These are phyloP conservation scores for Pythium grandisporangium DNA, from an alignment of 352 stramenopile species.

Conservation along the genomic window DNA sequence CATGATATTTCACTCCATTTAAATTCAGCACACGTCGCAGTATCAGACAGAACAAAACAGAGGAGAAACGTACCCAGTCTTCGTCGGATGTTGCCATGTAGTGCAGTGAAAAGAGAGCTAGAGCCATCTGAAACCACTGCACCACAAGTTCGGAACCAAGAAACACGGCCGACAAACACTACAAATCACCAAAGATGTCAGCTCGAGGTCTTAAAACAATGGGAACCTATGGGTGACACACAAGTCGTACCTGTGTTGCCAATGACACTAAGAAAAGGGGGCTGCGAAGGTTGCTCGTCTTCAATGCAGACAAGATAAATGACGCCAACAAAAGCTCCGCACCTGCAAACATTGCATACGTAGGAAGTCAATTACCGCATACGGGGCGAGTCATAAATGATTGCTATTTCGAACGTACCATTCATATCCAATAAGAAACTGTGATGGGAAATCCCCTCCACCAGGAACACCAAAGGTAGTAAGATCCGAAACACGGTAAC, in stretches of 20 bases:
- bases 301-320: slow-evolving; percentile 82
- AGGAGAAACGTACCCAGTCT: slow-evolving; percentile 45
- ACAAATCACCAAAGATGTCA: background rate
- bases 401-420: slow-evolving; percentile 33
- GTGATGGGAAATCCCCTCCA: slow-evolving; percentile 84
- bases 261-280: slow-evolving; percentile 80
- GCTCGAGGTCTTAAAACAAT: background rate
- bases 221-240: too few species aligned
- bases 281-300: slow-evolving; percentile 79
- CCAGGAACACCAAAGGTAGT: slow-evolving; percentile 74
- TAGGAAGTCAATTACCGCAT: too few species aligned
- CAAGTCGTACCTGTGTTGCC: slow-evolving; percentile 45
- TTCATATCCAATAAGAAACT: slow-evolving; percentile 88
- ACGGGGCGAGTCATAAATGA: background rate
- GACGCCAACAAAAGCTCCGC: slow-evolving; percentile 76
- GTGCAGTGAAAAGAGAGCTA: slow-evolving; percentile 81
- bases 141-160: slow-evolving; percentile 73
- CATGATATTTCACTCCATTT: too few species aligned
- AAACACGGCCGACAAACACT: slow-evolving; percentile 78
- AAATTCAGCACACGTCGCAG: too few species aligned
- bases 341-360: too few species aligned
- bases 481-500: slow-evolving; percentile 81
- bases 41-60: background rate
- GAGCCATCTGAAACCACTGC: slow-evolving; percentile 73
- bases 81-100: slow-evolving; percentile 65